Conservation (phyloP, 2,329 filamentous ascomycete species). For the Chaetothyriales sp. region DNA sequence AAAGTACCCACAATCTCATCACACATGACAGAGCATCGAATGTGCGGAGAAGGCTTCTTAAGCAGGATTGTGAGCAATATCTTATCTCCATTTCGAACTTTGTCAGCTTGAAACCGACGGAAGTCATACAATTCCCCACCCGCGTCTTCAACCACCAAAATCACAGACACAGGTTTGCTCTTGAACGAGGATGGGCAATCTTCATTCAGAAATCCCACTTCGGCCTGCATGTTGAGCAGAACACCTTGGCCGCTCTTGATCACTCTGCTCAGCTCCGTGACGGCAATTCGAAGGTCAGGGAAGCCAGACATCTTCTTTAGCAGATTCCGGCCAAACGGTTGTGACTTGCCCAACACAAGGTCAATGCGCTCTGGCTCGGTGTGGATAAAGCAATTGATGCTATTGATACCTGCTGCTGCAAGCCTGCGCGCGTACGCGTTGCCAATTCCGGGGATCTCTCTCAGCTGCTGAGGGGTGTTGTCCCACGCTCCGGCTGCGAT, state of each 20-base stretch:
- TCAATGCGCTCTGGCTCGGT: constrained; percentile 62
- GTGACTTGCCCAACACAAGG: constrained; percentile 58
- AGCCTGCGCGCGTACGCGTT: constrained; percentile 61
- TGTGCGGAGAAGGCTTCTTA: constrained; percentile 37
- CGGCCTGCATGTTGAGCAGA: constrained; percentile 47
- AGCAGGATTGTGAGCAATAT: constrained; percentile 46
- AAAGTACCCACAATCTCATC: constrained; percentile 61
- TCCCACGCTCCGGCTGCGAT: constrained; percentile 70
- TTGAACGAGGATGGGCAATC: constrained; percentile 47
- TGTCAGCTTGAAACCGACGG: constrained; percentile 45
- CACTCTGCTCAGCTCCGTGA: constrained; percentile 35
- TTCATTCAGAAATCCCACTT: constrained; percentile 57
- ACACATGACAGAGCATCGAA: constrained; percentile 61
- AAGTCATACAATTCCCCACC: constrained; percentile 58
- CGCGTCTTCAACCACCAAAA: constrained; percentile 57
- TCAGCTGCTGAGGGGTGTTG: constrained; percentile 61
- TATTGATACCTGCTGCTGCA: constrained; percentile 52
- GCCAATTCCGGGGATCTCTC: constrained; percentile 68
- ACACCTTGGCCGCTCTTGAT: constrained; percentile 28
- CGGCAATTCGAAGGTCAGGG: constrained; percentile 47
- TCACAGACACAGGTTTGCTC: constrained; percentile 50
- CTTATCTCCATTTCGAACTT: constrained; percentile 46
- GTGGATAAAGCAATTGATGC: constrained; percentile 52
- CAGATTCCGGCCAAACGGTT: constrained; percentile 63
- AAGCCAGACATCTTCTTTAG: constrained; percentile 52